phyloP scores from a whole-genome alignment of 179 eudicot genomes.

The Spinacia oleracea region DNA sequence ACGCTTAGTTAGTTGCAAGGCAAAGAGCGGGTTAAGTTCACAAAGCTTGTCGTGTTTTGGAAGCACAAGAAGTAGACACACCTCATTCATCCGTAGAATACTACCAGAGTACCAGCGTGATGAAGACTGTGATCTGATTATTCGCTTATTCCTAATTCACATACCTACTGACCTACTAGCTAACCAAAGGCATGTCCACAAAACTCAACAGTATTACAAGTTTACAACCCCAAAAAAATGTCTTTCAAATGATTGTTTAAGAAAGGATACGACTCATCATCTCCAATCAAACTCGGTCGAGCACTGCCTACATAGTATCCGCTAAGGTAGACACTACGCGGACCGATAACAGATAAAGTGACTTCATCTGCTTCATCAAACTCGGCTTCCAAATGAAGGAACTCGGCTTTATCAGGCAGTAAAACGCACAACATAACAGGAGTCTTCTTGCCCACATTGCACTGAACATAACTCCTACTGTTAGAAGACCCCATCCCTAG shows the following conservation, averaged over 20 bases:
- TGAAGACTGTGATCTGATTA: not conserved
- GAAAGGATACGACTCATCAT: slow-evolving; percentile 81
- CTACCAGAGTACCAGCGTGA: too few species aligned
- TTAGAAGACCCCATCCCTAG: slow-evolving; percentile 58
- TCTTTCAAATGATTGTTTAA: not conserved
- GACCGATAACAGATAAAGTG: slow-evolving; percentile 78
- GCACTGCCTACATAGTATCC: slow-evolving; percentile 51
- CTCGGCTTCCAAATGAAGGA: slow-evolving; percentile 80
- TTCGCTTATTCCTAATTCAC: not conserved
- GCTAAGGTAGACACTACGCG: slow-evolving; percentile 72
- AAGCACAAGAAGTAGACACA: not conserved
- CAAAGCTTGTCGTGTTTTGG: not conserved
- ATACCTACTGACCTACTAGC: not conserved
- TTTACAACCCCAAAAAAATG: not conserved
- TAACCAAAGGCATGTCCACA: not conserved
- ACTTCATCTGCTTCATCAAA: slow-evolving; percentile 82
- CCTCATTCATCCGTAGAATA: too few species aligned
- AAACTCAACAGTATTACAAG: not conserved
- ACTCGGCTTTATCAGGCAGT: slow-evolving; percentile 69
- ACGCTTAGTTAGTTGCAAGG: not conserved
- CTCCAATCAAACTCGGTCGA: slow-evolving; percentile 21
- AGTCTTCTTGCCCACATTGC: slow-evolving; percentile 71
- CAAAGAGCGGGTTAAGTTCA: not conserved
- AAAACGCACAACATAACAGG: slow-evolving; percentile 79
- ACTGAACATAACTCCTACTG: slow-evolving; percentile 60